phyloP scores from a whole-genome alignment of 345 rosid genomes.

The Citrus cavaleriei region DNA sequence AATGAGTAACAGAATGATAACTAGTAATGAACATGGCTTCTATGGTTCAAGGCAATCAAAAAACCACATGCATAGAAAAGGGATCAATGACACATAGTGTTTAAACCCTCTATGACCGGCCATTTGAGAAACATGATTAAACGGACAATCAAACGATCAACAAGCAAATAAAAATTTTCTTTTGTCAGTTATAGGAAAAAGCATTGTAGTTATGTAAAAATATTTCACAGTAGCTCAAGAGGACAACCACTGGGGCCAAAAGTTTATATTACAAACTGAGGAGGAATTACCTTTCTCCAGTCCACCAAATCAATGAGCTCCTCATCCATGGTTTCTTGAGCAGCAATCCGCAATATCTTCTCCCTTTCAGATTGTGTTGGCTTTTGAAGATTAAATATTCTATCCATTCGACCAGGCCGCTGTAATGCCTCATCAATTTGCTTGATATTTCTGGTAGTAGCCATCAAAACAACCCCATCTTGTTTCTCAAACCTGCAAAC shows the following conservation, averaged over 20 bases:
- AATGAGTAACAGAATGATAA: neutral
- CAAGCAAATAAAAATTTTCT: neutral
- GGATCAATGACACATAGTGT: neutral
- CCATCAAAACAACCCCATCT: conserved; percentile 98
- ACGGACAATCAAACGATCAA: neutral
- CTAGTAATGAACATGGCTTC: neutral
- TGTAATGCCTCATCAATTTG: conserved; percentile 89
- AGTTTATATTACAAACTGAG: neutral
- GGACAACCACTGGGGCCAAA: too few relatives aligned
- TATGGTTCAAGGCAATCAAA: neutral
- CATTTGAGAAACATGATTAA: neutral
- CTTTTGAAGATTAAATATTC: conserved; percentile 83
- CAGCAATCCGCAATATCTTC: conserved; percentile 65
- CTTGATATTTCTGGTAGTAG: conserved; percentile 84
- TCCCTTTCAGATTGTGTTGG: conserved; percentile 93
- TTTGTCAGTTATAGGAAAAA: neutral
- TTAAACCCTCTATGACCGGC: neutral
- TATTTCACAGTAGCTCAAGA: neutral
- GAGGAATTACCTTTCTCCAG: conserved; percentile 73
- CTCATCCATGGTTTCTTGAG: conserved; percentile 84
- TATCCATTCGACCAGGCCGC: conserved; percentile 97
- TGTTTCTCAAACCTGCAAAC: conserved; percentile 85
- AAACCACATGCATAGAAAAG: neutral
- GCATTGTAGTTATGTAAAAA: neutral
- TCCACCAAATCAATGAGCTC: conserved; percentile 73